phyloP scores from a whole-genome alignment of 1,284 basidiomycete genomes.

The Cutaneotrichosporon sp. region DNA sequence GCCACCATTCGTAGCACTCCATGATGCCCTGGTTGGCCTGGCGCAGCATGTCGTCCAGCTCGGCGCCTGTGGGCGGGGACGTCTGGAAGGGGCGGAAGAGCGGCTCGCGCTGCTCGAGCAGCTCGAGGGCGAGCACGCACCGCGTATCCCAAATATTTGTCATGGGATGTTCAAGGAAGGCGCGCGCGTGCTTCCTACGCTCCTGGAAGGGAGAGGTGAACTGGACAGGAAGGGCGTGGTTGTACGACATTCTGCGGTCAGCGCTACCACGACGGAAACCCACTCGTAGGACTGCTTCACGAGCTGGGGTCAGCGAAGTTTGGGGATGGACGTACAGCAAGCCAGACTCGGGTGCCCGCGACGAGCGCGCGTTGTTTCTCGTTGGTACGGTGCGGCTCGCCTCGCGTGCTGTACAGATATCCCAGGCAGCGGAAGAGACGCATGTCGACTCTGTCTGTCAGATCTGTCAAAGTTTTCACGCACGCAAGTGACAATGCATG shows the following conservation, averaged over 20 bases:
- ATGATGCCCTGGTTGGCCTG: slow-evolving; percentile 1
- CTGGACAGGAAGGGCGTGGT: slow-evolving; percentile 20
- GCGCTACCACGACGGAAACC: background rate
- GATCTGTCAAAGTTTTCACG: background rate
- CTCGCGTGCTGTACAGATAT: slow-evolving; percentile 14
- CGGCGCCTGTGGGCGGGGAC: background rate
- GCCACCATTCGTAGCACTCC: slow-evolving; percentile 9
- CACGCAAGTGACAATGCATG: slow-evolving; percentile 28
- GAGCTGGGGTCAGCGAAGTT: slow-evolving; percentile 4
- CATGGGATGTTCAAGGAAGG: slow-evolving; percentile 26
- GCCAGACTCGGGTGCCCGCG: slow-evolving; percentile 27
- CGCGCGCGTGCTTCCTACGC: slow-evolving; percentile 14
- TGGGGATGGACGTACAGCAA: slow-evolving; percentile 8
- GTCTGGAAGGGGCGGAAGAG: background rate
- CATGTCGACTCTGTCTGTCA: slow-evolving; percentile 25
- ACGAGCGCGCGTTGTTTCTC: slow-evolving; percentile 11
- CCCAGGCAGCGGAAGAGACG: slow-evolving; percentile 27
- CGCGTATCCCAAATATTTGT: slow-evolving; percentile 23
- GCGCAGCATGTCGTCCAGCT: slow-evolving; percentile 5
- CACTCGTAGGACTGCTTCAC: slow-evolving; percentile 12
- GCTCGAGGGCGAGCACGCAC: slow-evolving; percentile 23
- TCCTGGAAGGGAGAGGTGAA: slow-evolving; percentile 11
- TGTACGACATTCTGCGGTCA: slow-evolving; percentile 23
- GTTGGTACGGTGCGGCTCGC: background rate
- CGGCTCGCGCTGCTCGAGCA: slow-evolving; percentile 10